A percentile compares a stretch with the other conserved stretches of the same genome.
phyloP scores from a whole-genome alignment of 169 alveolate species.

The Plasmodium gonderi region DNA sequence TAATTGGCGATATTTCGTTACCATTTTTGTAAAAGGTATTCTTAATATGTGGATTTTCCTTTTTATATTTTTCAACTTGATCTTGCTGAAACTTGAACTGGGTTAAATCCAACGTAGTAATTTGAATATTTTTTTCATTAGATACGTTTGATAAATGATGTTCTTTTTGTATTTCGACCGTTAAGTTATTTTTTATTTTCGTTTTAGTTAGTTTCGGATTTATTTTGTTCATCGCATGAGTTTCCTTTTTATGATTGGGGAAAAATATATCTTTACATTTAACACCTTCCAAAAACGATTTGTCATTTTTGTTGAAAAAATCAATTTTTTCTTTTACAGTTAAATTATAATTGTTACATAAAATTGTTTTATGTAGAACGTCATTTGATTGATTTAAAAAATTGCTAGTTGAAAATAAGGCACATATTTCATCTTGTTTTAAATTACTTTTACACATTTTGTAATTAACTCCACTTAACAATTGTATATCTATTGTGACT shows the following conservation, averaged over 20 bases:
- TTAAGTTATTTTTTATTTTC: slow-evolving; percentile 4
- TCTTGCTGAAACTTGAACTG: background rate
- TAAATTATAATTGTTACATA: slow-evolving; percentile 39
- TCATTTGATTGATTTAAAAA: slow-evolving; percentile 4
- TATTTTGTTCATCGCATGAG: background rate
- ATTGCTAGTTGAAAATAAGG: background rate
- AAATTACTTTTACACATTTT: slow-evolving; percentile 49
- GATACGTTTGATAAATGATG: background rate
- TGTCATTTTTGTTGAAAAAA: slow-evolving; percentile 50
- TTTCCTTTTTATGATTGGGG: background rate
- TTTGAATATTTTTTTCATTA: background rate
- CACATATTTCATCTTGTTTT: slow-evolving; percentile 25
- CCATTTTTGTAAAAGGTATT: background rate
- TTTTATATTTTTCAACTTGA: background rate
- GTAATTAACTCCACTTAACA: slow-evolving; percentile 32
- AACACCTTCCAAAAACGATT: slow-evolving; percentile 1
- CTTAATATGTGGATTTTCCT: background rate
- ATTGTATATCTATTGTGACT: slow-evolving; percentile 22
- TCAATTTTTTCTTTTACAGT: slow-evolving; percentile 42
- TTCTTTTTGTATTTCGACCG: background rate
- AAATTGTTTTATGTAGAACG: slow-evolving; percentile 6
- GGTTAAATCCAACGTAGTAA: background rate
- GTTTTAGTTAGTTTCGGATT: background rate
- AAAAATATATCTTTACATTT: slow-evolving; percentile 9
- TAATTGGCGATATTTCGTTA: background rate